Evolutionary conservation across 306 rosid genomes (phyloP).

Genomic region (Prunus campanulata): DNA sequence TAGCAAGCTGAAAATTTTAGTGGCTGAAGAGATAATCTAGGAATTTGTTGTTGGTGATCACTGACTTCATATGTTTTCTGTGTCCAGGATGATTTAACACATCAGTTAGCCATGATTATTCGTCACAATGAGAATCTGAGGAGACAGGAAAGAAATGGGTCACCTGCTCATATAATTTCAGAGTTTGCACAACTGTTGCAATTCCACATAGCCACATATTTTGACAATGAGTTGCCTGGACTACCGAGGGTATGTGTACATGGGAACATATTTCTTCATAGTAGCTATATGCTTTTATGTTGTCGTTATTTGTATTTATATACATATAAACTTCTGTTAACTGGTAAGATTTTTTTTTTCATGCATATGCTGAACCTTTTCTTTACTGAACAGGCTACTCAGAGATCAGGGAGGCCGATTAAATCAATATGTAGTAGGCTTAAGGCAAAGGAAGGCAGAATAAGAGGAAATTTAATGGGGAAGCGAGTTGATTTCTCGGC

Average conservation of each 20-base stretch:
- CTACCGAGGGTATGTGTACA: constrained; percentile 73
- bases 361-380: not conserved
- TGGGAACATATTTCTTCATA: constrained; percentile 4
- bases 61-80: constrained; percentile 25
- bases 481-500: constrained; percentile 98
- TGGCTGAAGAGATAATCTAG: not conserved
- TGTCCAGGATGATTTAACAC: constrained; percentile 90
- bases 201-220: constrained; percentile 94
- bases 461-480: constrained; percentile 98
- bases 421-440: constrained; percentile 99
- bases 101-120: constrained; percentile 97
- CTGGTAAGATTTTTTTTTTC: not conserved
- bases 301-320: not conserved
- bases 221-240: constrained; percentile 96
- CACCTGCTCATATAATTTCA: constrained; percentile 95
- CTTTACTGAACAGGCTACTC: constrained; percentile 68
- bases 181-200: constrained; percentile 97
- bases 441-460: constrained; percentile 99
- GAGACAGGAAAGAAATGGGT: constrained; percentile 94
- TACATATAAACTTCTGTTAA: not conserved
- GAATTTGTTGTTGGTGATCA: not conserved
- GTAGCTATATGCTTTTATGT: not conserved
- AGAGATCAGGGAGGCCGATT: constrained; percentile 97
- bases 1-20: not conserved
- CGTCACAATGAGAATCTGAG: constrained; percentile 91